These are phyloP conservation scores for Allium sativum DNA, from an alignment of 106 monocot species.

Conservation along the genomic window DNA sequence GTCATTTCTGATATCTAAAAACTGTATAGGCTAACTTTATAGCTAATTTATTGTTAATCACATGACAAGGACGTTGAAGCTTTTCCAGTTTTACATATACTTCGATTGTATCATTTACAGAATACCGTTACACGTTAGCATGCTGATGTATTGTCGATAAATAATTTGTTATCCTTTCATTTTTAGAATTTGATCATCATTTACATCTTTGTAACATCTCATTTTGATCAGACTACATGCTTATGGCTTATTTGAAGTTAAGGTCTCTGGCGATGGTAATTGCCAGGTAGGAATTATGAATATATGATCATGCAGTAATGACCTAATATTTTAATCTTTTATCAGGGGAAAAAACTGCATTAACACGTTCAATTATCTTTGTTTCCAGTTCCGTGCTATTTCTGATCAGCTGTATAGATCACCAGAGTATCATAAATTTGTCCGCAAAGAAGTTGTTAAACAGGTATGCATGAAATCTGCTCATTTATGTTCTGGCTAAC, in stretches of 20 bases:
- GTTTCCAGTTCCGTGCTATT: conserved; percentile 73
- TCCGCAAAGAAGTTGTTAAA: conserved; percentile 74
- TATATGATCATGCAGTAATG: not conserved
- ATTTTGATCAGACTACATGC: conserved; percentile 54
- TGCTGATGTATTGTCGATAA: not conserved
- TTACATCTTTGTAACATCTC: not conserved
- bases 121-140: not conserved
- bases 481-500: not conserved
- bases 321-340: not conserved
- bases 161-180: not conserved
- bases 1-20: no score
- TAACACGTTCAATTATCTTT: conserved; percentile 5
- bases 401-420: conserved; percentile 90
- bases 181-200: not conserved
- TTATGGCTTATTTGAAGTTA: conserved; percentile 79
- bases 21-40: no score
- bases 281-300: conserved; percentile 55
- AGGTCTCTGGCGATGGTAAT: conserved; percentile 93
- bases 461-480: conserved; percentile 40
- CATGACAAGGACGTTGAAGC: no score
- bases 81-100: no score
- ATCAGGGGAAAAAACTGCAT: not conserved
- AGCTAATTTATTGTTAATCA: no score
- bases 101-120: no score
- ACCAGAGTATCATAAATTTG: conserved; percentile 73